Conservation (phyloP, 2,329 filamentous ascomycete genomes). For the Dactylellina haptotyla region DNA sequence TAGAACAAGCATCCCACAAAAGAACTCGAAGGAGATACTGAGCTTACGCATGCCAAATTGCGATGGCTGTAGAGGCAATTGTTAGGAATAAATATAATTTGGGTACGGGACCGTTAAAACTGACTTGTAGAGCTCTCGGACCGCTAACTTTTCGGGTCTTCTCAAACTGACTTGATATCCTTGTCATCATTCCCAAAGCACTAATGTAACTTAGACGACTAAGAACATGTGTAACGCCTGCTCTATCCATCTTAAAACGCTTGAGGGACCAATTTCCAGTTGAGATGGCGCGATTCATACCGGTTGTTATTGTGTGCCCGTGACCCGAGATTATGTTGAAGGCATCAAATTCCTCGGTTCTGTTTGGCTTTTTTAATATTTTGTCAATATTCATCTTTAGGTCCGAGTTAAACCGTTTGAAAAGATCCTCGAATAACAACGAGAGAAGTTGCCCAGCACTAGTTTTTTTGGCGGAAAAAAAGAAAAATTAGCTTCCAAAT, state of each 20-base stretch:
- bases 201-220: conserved; percentile 96
- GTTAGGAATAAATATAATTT: neutral
- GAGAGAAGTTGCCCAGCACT: conserved; percentile 88
- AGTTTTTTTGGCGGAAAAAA: neutral
- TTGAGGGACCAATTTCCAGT: conserved; percentile 98
- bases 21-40: neutral
- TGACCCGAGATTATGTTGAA: conserved; percentile 84
- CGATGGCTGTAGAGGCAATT: conserved; percentile 69
- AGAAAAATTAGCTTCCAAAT: neutral
- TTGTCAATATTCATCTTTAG: conserved; percentile 96
- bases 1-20: neutral
- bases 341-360: conserved; percentile 87
- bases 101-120: neutral
- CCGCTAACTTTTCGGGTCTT: conserved; percentile 97
- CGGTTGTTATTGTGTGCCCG: conserved; percentile 85
- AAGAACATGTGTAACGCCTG: conserved; percentile 94
- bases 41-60: conserved; percentile 84
- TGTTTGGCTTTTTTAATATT: conserved; percentile 89
- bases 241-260: conserved; percentile 98
- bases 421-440: conserved; percentile 93
- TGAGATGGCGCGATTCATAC: conserved; percentile 94
- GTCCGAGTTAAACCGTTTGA: conserved; percentile 91
- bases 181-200: conserved; percentile 98
- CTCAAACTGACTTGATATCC: conserved; percentile 97
- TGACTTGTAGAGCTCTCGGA: conserved; percentile 82